A percentile compares a stretch with the other conserved stretches of the same genome.
phyloP scores from a whole-genome alignment of 441 rosid genomes.

The Pelargonium australe region DNA sequence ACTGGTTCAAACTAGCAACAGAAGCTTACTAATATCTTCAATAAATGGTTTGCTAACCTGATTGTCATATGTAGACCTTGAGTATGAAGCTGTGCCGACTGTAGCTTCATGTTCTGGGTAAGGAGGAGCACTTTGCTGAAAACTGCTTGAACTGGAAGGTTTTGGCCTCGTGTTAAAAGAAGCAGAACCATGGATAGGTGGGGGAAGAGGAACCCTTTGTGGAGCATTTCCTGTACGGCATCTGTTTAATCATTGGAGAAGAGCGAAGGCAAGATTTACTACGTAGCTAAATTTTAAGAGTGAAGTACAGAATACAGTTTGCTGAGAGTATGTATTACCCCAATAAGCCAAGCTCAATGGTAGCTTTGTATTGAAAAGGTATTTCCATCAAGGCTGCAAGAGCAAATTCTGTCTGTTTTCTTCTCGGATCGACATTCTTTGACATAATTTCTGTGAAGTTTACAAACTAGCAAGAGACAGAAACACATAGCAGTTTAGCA shows the following conservation, averaged over 20 bases:
- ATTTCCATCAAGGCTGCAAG: constrained; percentile 91
- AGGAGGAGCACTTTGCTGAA: constrained; percentile 43
- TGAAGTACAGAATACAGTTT: neutral
- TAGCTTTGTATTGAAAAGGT: constrained; percentile 87
- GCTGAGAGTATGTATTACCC: constrained; percentile 41
- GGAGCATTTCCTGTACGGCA: constrained; percentile 41
- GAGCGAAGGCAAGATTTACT: neutral
- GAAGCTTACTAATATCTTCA: neutral
- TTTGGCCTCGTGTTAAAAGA: constrained; percentile 32
- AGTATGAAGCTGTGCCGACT: constrained; percentile 34
- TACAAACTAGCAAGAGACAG: constrained; percentile 57
- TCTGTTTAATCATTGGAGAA: constrained; percentile 24
- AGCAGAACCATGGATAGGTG: constrained; percentile 51
- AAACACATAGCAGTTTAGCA: neutral
- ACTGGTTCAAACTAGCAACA: too few species aligned
- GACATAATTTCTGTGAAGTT: constrained; percentile 85
- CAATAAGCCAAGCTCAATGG: constrained; percentile 64
- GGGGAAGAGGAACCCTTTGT: constrained; percentile 68
- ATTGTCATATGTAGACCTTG: constrained; percentile 43
- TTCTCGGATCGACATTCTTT: constrained; percentile 41
- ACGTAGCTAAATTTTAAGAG: neutral
- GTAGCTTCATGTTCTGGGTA: constrained; percentile 36
- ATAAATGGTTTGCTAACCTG: constrained; percentile 39
- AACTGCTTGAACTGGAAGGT: constrained; percentile 42
- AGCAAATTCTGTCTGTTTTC: constrained; percentile 83